phyloP scores from a whole-genome alignment of 768 basidiomycete species.

The Mycena kentingensis region DNA sequence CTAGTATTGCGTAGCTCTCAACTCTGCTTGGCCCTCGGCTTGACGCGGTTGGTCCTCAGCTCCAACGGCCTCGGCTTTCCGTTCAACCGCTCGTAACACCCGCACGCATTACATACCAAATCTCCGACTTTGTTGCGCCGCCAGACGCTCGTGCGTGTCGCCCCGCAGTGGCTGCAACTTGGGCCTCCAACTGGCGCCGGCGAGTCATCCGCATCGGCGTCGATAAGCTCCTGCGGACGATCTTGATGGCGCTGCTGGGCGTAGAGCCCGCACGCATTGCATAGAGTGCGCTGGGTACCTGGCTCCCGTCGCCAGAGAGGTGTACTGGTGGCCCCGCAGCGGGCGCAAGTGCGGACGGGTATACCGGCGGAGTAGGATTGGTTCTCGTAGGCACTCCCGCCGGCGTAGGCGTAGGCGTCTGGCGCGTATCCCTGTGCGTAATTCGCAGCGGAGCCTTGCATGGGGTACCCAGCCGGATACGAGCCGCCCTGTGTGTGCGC shows the following conservation, averaged over 20 bases:
- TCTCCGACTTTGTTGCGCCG: background rate
- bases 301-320: constrained; percentile 7
- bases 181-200: background rate
- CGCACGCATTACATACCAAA: background rate
- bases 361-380: no score
- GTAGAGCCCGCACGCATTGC: constrained; percentile 7
- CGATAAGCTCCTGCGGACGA: constrained; percentile 3
- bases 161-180: background rate
- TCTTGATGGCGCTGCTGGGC: background rate
- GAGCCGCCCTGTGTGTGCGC: no score
- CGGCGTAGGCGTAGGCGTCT: no score
- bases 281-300: background rate
- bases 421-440: no score
- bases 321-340: background rate
- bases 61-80: background rate
- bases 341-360: no score
- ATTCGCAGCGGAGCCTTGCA: no score
- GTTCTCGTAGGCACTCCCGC: no score
- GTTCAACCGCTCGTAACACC: background rate
- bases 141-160: background rate
- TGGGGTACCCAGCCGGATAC: no score
- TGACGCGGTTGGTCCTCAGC: background rate
- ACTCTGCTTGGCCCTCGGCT: background rate
- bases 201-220: constrained; percentile 1
- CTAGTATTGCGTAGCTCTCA: no score